Conservation (phyloP, 2,329 filamentous ascomycete species). For the Penicillium sp. region DNA sequence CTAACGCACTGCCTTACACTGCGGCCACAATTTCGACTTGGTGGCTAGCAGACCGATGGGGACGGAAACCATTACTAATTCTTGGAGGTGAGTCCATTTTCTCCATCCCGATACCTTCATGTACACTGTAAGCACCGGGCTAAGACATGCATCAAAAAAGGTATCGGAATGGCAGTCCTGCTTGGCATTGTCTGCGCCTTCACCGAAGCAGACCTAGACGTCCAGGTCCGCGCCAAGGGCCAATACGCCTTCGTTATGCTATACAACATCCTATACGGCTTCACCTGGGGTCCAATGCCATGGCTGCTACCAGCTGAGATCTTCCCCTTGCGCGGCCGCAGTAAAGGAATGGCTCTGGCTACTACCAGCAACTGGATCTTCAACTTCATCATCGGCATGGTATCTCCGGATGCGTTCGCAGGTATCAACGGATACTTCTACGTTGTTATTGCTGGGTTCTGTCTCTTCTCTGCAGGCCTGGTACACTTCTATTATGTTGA, state of each 20-base stretch:
- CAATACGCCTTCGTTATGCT: constrained; percentile 36
- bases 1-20: constrained; percentile 35
- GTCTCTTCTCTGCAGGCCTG: constrained; percentile 32
- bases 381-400: constrained; percentile 31
- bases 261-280: constrained; percentile 34
- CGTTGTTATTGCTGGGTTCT: constrained; percentile 37
- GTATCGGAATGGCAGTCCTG: constrained; percentile 28
- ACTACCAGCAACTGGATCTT: constrained; percentile 42
- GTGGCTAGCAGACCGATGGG: constrained; percentile 37
- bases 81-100: constrained; percentile 17
- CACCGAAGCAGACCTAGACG: constrained; percentile 23
- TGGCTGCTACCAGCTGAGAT: constrained; percentile 29
- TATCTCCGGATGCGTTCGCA: constrained; percentile 36
- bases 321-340: constrained; percentile 30
- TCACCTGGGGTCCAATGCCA: constrained; percentile 35
- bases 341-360: constrained; percentile 36
- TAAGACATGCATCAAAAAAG: no score
- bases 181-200: constrained; percentile 35
- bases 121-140: no score
- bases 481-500: constrained; percentile 38
- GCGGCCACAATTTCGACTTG: constrained; percentile 34
- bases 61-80: constrained; percentile 31
- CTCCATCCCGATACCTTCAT: no score
- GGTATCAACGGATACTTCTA: constrained; percentile 41
- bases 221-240: constrained; percentile 29